Base-by-base conservation (phyloP, 2,329 filamentous ascomycete species). In the Ambrosiella cleistominuta region DNA sequence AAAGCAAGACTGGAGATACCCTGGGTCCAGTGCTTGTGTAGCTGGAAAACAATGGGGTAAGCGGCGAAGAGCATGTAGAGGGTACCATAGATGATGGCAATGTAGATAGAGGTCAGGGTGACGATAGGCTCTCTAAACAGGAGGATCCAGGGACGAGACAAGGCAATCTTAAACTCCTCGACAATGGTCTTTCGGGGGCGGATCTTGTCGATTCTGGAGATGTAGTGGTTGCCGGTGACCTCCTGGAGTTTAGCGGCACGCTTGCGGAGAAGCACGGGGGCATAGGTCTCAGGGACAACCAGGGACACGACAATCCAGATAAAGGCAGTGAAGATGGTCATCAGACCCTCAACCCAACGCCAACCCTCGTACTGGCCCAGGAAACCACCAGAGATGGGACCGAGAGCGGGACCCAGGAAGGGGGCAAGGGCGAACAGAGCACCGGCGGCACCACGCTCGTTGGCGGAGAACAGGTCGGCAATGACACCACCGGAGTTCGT, bases 61-160 rank as follows among this genome's bases (percentile, higher is more conserved):
- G 75, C 76, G 13, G 70, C 73, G 61, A 79, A 79, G 60, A 75
- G 70, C 66, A 79, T 71, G 65, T 79, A 81, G 3, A 80, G 66
- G 0, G 75, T 78, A 19, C 74, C 74, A 63, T 77, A 78, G 62
- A 77, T 68, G 61, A 77, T 81, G 62, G 80, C 77, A 73, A 82
- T 77, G 70, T 85, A 86, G 35, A 85, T 70, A 6, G 75, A 78
- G 3, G 81, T 72, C 8, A 85, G 70, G 9, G 84, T 66, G 27
- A 85, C 80, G 62, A 86, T 85, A 4, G 82, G 82, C 64, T 86
- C 82, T 56, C 69, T 69, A 70, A 86, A 80, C 1, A 86, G 72
- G 4, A 87, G 70, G 42, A 81, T 68, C 80, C 79, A 83, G 1
- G 83, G 83, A 1, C 82, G 74, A 45, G 74, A 69, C n/a, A 85